Evolutionary conservation across 306 rosid species (phyloP), one percentile per base, ranked within the genome.

Genomic region (Adenanthera pavonina): DNA sequence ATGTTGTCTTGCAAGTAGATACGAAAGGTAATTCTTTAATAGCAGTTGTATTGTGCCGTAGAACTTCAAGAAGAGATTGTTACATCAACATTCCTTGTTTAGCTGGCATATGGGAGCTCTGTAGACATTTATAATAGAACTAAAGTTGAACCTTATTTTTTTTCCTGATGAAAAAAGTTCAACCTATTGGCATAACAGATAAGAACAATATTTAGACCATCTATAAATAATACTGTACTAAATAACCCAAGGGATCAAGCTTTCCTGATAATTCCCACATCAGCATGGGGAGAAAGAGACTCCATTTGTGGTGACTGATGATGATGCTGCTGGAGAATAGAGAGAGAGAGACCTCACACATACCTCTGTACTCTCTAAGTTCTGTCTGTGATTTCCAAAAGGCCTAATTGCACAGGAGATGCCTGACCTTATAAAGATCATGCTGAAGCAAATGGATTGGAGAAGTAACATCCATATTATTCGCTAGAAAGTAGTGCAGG

Each of bases 151-250:
- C 30, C 30, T 25, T 25, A 25, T 25, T 25, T 25, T 25, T 25
- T 25, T 25, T 25, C 30, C 30, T 25, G 30, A 25, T 25, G 30
- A 25, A 25, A 25, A 25, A 25, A 25, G 30, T 25, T 25, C 30
- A 25, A 25, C 30, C 30, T 25, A 25, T 25, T 25, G 30, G 30
- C 30, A 25, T 25, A 25, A 25, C 30, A 25, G 30, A 67, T 41
- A 7, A 67, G 72, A 67, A n/a, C 47, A 40, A n/a, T 41, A n/a
- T 67, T 40, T 67, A 35, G 51, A 67, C 51, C 41, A 40, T 67
- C 48, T 17, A 38, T 30, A 60, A 12, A 30, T 11, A 30, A 25
- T 25, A 33, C 67, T 30, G 17, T 30, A 30, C 17, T 60, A 1
- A 0, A 60, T 30, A 60, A 60, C 13, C 67, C 38, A 11, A 12